Conservation (phyloP, 2,329 filamentous ascomycete genomes). For the Aspergillus texensis region DNA sequence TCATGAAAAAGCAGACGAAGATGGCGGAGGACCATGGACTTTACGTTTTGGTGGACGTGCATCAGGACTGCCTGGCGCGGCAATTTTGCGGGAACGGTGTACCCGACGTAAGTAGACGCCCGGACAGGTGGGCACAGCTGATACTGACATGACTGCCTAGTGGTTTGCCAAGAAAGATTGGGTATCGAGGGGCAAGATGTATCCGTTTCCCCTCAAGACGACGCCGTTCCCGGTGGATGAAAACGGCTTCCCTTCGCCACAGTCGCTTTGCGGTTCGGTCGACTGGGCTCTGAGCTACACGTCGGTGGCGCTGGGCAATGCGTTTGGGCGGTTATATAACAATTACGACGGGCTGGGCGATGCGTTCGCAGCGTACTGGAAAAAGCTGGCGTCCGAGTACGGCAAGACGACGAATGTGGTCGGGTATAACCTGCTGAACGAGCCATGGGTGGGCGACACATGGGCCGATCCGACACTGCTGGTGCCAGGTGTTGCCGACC, state of each 20-base stretch:
- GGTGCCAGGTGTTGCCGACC: constrained; percentile 17
- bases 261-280: constrained; percentile 14
- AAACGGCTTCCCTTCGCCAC: constrained; percentile 12
- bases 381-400: constrained; percentile 17
- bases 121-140: not conserved
- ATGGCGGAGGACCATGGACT: constrained; percentile 18
- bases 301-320: constrained; percentile 16
- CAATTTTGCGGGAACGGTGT: constrained; percentile 16
- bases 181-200: constrained; percentile 14
- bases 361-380: constrained; percentile 20
- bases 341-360: constrained; percentile 19
- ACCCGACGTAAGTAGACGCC: constrained; percentile 14
- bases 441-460: constrained; percentile 18
- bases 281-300: constrained; percentile 19
- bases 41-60: constrained; percentile 18
- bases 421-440: constrained; percentile 18
- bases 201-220: constrained; percentile 17
- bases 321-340: constrained; percentile 21
- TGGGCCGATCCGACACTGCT: constrained; percentile 17
- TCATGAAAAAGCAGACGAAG: constrained; percentile 18
- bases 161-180: constrained; percentile 17
- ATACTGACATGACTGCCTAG: constrained; percentile 10
- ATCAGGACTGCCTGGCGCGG: constrained; percentile 14
- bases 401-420: constrained; percentile 10
- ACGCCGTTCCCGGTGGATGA: constrained; percentile 12